These are phyloP conservation scores for Byssochlamys sp. DNA, from an alignment of 2,329 filamentous ascomycete species.

Conservation along the genomic window DNA sequence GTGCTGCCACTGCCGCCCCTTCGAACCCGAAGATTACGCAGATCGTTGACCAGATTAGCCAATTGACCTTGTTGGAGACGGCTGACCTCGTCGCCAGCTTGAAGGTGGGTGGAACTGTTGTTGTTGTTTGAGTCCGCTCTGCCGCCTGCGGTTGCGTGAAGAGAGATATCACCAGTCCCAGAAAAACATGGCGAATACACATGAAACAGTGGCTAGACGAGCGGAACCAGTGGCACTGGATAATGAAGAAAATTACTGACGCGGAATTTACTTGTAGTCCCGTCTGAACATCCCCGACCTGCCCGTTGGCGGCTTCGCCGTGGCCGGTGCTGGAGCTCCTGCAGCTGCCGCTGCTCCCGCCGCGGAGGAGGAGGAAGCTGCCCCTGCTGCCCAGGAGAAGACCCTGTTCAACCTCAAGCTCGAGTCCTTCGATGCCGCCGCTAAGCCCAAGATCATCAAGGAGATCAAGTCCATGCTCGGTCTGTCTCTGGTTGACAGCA, in stretches of 20 bases:
- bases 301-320: slow-evolving; percentile 82
- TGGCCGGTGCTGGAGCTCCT: slow-evolving; percentile 51
- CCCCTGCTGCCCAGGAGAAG: slow-evolving; percentile 81
- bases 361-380: slow-evolving; percentile 72
- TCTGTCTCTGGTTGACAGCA: slow-evolving; percentile 92
- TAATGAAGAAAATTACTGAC: neutral
- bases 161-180: neutral
- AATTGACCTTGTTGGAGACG: slow-evolving; percentile 94
- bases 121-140: slow-evolving; percentile 1
- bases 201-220: neutral
- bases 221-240: neutral
- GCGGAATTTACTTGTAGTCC: slow-evolving; percentile 45
- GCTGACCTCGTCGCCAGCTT: slow-evolving; percentile 88
- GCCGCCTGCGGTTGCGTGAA: neutral
- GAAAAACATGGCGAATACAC: neutral
- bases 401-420: slow-evolving; percentile 96
- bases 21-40: slow-evolving; percentile 81
- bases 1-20: slow-evolving; percentile 38
- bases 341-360: slow-evolving; percentile 53
- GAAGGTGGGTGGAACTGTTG: slow-evolving; percentile 56
- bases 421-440: slow-evolving; percentile 69
- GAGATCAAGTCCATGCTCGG: slow-evolving; percentile 96
- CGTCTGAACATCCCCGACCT: slow-evolving; percentile 96
- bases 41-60: slow-evolving; percentile 97
- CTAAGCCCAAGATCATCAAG: slow-evolving; percentile 99